phyloP scores from a whole-genome alignment of 2,329 filamentous ascomycete genomes.

The Nemania sp. region DNA sequence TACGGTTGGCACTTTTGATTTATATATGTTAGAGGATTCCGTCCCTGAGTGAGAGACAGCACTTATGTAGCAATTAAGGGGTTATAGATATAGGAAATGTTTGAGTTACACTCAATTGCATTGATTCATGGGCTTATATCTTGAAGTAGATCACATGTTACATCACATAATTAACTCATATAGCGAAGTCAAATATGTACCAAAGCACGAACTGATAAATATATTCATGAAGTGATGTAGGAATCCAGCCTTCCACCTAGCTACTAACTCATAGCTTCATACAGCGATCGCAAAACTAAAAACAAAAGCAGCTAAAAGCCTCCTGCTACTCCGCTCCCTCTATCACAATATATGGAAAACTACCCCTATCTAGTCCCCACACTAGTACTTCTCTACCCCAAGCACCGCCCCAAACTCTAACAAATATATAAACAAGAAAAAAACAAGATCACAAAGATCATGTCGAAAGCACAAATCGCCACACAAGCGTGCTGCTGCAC shows the following conservation, averaged over 20 bases:
- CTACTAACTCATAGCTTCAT: no score
- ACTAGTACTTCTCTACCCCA: slow-evolving; percentile 4
- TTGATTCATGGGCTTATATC: slow-evolving; percentile 7
- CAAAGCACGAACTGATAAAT: no score
- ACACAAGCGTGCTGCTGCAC: slow-evolving; percentile 13
- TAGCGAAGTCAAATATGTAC: no score
- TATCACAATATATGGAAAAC: slow-evolving; percentile 7
- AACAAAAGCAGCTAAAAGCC: no score
- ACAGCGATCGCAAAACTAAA: no score
- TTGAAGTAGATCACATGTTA: no score
- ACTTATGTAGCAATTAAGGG: slow-evolving; percentile 5
- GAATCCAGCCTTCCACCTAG: no score
- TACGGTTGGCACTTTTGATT: slow-evolving; percentile 3
- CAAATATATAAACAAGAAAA: slow-evolving; percentile 13
- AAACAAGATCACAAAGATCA: slow-evolving; percentile 14
- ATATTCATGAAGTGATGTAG: no score
- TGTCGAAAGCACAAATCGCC: slow-evolving; percentile 12
- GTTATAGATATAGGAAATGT: slow-evolving; percentile 6
- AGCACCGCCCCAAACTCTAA: slow-evolving; percentile 2
- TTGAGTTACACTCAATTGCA: slow-evolving; percentile 1
- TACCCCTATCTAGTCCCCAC: slow-evolving; percentile 3
- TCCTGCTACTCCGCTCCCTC: no score
- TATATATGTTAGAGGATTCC: slow-evolving; percentile 4
- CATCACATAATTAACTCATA: no score
- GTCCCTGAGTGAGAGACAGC: slow-evolving; percentile 5